A percentile compares a stretch with the other conserved stretches of the same genome.
phyloP scores from a whole-genome alignment of 139 green algal species.

The Picochlorum costavermella region DNA sequence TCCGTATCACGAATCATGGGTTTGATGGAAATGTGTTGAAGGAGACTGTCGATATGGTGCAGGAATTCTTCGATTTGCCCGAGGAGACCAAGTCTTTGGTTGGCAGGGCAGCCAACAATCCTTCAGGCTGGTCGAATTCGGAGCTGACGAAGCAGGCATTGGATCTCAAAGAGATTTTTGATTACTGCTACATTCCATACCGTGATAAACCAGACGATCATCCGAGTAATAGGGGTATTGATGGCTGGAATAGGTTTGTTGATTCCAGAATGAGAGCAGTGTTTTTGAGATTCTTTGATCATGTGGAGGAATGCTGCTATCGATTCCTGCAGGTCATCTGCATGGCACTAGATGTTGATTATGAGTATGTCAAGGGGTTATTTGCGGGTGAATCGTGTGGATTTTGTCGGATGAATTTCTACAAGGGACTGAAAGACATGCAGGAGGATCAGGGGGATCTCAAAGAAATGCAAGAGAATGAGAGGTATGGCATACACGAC shows the following conservation, averaged over 20 bases:
- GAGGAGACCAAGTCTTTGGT: not conserved
- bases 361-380: not conserved
- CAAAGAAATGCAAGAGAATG: not conserved
- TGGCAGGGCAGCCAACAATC: constrained; percentile 8
- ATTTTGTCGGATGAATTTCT: not conserved
- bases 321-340: not conserved
- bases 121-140: constrained; percentile 25
- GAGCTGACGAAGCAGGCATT: constrained; percentile 46
- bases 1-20: constrained; percentile 38
- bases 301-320: not conserved
- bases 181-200: constrained; percentile 19
- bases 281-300: not conserved
- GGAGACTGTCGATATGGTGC: not conserved
- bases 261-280: constrained; percentile 3
- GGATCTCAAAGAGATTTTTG: constrained; percentile 36
- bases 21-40: constrained; percentile 9
- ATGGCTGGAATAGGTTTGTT: constrained; percentile 9
- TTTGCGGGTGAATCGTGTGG: not conserved
- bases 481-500: constrained; percentile 32
- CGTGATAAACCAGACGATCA: constrained; percentile 11
- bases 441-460: not conserved
- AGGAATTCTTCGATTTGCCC: constrained; percentile 5
- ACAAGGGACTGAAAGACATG: no score
- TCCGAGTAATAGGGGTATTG: constrained; percentile 1
- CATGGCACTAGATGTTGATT: not conserved